Evolutionary conservation across 1,139 yeast genomes (phyloP).

Genomic region (Diutina scorzettiae): DNA sequence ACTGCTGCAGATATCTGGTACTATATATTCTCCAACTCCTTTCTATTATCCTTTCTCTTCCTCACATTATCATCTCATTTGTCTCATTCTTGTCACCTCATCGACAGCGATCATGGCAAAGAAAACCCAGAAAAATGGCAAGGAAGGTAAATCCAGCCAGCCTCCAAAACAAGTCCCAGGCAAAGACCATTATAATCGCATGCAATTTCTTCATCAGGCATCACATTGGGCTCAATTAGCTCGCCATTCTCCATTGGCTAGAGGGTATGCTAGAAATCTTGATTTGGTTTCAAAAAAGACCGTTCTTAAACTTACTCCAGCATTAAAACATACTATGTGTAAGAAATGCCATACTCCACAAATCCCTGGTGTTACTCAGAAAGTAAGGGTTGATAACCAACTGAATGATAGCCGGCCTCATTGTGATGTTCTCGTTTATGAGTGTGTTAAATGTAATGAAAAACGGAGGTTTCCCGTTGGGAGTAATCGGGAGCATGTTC

Average conservation of each 20-base stretch:
- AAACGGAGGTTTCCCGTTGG: conserved; percentile 10
- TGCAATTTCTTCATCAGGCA: conserved; percentile 45
- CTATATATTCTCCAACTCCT: no score
- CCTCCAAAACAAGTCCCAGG: not conserved
- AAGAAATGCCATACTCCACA: conserved; percentile 41
- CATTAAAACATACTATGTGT: conserved; percentile 49
- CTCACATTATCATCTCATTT: no score
- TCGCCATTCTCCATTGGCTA: conserved; percentile 25
- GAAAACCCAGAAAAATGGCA: conserved; percentile 8
- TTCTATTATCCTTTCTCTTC: no score
- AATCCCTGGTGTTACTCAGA: conserved; percentile 34
- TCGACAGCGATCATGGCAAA: conserved; percentile 7
- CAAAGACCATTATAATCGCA: conserved; percentile 38
- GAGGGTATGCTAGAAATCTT: conserved; percentile 36
- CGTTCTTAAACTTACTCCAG: conserved; percentile 50
- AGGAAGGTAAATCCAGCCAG: no score
- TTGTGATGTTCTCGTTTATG: conserved; percentile 19
- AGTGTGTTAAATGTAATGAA: conserved; percentile 9
- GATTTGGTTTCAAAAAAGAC: conserved; percentile 48
- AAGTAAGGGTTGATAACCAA: conserved; percentile 18
- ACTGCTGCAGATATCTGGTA: no score
- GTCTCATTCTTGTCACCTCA: no score
- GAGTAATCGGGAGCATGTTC: conserved; percentile 8
- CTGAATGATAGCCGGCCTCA: conserved; percentile 14
- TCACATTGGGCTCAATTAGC: conserved; percentile 19